A percentile compares a stretch with the other conserved stretches of the same genome.
Conservation (phyloP, 495 filamentous ascomycete genomes). For the Aspergillus affinis region DNA sequence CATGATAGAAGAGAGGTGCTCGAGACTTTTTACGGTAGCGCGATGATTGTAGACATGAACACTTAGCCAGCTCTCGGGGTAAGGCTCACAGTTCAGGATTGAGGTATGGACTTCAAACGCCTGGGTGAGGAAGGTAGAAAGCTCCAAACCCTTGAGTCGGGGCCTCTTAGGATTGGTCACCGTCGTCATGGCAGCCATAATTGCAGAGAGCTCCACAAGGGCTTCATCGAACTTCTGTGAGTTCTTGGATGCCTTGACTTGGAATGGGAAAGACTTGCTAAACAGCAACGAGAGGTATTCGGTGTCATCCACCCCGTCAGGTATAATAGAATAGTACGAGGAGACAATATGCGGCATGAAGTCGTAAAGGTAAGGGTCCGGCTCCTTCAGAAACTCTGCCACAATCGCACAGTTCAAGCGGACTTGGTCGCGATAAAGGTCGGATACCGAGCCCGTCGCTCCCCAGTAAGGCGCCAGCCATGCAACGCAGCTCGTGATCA, state of each 20-base stretch:
- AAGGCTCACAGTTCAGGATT: constrained; percentile 85
- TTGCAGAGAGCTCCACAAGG: constrained; percentile 82
- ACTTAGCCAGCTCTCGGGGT: constrained; percentile 87
- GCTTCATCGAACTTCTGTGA: constrained; percentile 78
- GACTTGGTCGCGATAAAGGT: constrained; percentile 91
- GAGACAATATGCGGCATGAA: constrained; percentile 89
- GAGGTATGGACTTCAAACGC: constrained; percentile 78
- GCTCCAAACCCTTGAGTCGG: constrained; percentile 71
- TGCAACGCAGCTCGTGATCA: constrained; percentile 78
- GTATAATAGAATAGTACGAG: constrained; percentile 77
- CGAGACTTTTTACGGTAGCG: constrained; percentile 83
- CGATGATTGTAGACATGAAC: constrained; percentile 94
- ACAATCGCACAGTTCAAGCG: constrained; percentile 89
- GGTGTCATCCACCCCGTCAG: constrained; percentile 61
- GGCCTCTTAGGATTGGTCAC: constrained; percentile 52
- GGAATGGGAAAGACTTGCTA: constrained; percentile 88
- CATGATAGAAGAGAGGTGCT: constrained; percentile 75
- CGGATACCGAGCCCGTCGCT: constrained; percentile 63
- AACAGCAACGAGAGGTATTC: constrained; percentile 81
- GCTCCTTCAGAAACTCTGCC: constrained; percentile 73
- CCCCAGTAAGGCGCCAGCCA: constrained; percentile 98
- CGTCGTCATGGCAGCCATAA: constrained; percentile 77
- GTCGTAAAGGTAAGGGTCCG: constrained; percentile 77
- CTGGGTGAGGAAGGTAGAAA: constrained; percentile 71
- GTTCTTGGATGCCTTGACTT: constrained; percentile 62